Conservation (phyloP, 345 rosid genomes). For the Eutrema heterophyllum region DNA sequence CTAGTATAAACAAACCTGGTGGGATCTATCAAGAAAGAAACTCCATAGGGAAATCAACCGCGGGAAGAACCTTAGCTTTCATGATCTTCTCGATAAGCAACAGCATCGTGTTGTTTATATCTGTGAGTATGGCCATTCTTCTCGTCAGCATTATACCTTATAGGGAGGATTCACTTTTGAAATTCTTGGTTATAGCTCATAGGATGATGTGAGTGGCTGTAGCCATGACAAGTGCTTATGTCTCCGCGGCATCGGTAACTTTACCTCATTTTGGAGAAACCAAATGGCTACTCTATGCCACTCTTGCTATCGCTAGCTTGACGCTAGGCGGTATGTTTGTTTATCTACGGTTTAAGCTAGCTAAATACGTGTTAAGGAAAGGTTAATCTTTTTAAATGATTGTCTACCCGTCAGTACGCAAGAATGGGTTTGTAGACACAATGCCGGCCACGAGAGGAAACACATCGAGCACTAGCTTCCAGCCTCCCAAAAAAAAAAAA, state of each 20-base stretch:
- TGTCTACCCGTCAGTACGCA: not conserved
- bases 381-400: not conserved
- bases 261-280: not conserved
- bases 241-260: constrained; percentile 25
- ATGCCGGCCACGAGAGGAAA: no score
- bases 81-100: constrained; percentile 30
- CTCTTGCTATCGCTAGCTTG: constrained; percentile 8
- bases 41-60: not conserved
- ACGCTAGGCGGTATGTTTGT: not conserved
- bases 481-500: no score
- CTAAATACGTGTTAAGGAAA: not conserved
- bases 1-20: constrained; percentile 1
- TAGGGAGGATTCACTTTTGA: constrained; percentile 8
- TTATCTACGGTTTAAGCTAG: not conserved
- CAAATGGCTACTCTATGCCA: constrained; percentile 20
- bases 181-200: constrained; percentile 22
- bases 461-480: no score
- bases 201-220: constrained; percentile 36
- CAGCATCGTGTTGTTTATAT: constrained; percentile 38
- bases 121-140: constrained; percentile 31
- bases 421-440: not conserved
- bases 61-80: constrained; percentile 26
- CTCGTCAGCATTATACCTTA: constrained; percentile 33
- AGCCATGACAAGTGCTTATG: constrained; percentile 36
- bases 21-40: not conserved